Percentiles rank a stretch among this genome's conserved stretches.
phyloP scores from a whole-genome alignment of 176 grass and related monocot species.

The Oryza australiensis region DNA sequence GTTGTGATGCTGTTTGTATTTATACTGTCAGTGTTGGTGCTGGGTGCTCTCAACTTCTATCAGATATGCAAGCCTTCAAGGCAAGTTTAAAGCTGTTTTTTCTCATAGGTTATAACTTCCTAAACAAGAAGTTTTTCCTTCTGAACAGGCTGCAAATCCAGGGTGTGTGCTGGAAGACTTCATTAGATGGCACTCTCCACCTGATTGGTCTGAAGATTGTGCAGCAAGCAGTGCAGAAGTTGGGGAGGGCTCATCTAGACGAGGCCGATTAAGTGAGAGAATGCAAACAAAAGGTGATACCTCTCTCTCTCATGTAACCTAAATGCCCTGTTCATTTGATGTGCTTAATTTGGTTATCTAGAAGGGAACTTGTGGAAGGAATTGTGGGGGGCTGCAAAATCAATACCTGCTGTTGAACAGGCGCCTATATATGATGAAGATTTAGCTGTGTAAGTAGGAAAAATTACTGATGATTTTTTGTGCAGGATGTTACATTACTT shows the following conservation, averaged over 20 bases:
- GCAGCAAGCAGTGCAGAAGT: constrained; percentile 30
- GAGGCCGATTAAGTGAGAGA: constrained; percentile 74
- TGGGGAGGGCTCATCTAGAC: constrained; percentile 86
- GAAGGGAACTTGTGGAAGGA: constrained; percentile 97
- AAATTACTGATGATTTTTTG: constrained; percentile 17
- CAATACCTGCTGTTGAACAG: constrained; percentile 82
- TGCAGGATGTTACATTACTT: background rate
- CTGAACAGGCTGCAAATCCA: constrained; percentile 83
- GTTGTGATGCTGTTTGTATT: constrained; percentile 42
- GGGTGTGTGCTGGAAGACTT: constrained; percentile 98
- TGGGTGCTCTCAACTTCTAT: constrained; percentile 96
- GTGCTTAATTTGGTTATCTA: constrained; percentile 31
- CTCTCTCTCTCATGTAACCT: constrained; percentile 9
- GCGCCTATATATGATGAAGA: constrained; percentile 98
- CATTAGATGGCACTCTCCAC: constrained; percentile 97
- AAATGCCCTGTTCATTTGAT: constrained; percentile 31
- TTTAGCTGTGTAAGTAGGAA: constrained; percentile 87
- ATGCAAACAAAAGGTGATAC: constrained; percentile 92
- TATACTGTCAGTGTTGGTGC: constrained; percentile 79
- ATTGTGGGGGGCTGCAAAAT: constrained; percentile 87
- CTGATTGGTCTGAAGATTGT: constrained; percentile 84
- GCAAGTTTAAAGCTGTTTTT: constrained; percentile 54
- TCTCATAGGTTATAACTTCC: constrained; percentile 21
- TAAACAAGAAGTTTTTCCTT: constrained; percentile 27
- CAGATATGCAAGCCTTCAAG: constrained; percentile 99